These are phyloP conservation scores for Nigrospora osmanthi DNA, from an alignment of 2,329 filamentous ascomycete genomes.

Conservation along the genomic window DNA sequence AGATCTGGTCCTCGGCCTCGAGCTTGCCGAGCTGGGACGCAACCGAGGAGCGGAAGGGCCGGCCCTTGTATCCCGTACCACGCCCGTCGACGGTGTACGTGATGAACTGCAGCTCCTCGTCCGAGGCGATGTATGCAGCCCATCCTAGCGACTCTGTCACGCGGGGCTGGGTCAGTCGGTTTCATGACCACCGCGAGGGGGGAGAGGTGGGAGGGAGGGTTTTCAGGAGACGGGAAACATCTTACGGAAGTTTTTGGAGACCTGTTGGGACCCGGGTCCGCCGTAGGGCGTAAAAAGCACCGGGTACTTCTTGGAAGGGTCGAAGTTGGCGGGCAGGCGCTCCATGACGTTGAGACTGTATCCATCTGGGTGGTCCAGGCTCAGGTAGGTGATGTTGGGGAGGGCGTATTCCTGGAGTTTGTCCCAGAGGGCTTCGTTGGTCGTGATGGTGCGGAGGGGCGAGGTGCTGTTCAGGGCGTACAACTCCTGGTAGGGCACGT, in stretches of 20 bases:
- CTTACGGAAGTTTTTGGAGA: constrained; percentile 41
- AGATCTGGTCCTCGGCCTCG: constrained; percentile 60
- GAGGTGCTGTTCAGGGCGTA: constrained; percentile 45
- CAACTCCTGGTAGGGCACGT: constrained; percentile 62
- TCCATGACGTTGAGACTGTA: constrained; percentile 58
- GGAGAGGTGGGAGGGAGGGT: too few relatives aligned
- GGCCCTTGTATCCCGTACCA: constrained; percentile 57
- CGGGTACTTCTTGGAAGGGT: constrained; percentile 55
- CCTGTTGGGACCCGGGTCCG: constrained; percentile 56
- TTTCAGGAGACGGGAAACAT: too few relatives aligned
- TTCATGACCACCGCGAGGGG: too few relatives aligned
- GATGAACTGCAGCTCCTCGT: constrained; percentile 60
- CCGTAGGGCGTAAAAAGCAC: constrained; percentile 62
- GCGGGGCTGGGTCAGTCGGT: too few relatives aligned
- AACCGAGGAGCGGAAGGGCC: constrained; percentile 52
- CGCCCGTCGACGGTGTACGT: constrained; percentile 63
- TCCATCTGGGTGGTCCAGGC: constrained; percentile 53
- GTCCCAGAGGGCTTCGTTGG: constrained; percentile 49
- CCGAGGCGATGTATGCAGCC: constrained; percentile 57
- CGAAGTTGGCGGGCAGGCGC: constrained; percentile 56
- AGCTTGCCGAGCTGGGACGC: constrained; percentile 52
- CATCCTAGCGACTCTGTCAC: constrained; percentile 38
- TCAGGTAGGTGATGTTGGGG: constrained; percentile 57
- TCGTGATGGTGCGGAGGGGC: constrained; percentile 49
- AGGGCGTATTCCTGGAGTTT: constrained; percentile 53